These are phyloP conservation scores for Vachellia collinsii DNA, from an alignment of 306 rosid genomes.

Conservation along the genomic window DNA sequence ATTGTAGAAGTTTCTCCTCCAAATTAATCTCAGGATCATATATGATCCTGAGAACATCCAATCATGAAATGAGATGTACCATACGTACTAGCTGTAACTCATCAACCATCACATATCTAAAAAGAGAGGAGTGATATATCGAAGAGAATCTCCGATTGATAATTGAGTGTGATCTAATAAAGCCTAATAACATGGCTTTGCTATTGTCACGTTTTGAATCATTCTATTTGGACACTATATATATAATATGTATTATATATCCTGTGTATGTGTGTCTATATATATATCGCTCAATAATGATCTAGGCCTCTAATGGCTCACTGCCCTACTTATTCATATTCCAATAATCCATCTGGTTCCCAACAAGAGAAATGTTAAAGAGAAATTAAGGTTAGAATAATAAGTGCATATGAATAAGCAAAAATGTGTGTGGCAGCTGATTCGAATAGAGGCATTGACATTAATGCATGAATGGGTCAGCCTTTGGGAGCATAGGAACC, in stretches of 20 bases:
- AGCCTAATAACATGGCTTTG: constrained; percentile 15
- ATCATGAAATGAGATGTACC: background rate
- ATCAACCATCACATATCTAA: background rate
- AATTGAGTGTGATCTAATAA: background rate
- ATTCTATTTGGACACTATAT: background rate
- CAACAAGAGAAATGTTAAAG: background rate
- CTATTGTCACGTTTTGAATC: background rate
- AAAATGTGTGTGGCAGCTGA: too few species aligned
- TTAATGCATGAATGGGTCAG: too few species aligned
- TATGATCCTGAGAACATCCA: background rate
- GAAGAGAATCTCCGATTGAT: background rate
- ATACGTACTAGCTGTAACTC: background rate
- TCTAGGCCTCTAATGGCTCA: background rate
- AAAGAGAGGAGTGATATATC: background rate
- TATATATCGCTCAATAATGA: background rate
- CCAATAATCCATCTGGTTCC: background rate
- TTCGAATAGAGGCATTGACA: too few species aligned
- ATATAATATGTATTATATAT: too few species aligned
- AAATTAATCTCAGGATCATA: too few species aligned
- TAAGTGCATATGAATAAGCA: too few species aligned
- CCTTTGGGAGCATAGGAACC: background rate
- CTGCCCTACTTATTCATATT: background rate
- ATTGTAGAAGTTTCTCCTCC: too few species aligned
- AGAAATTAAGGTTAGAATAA: too few species aligned
- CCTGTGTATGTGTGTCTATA: too few species aligned